Evolutionary conservation across 2,329 filamentous ascomycete genomes (phyloP), one percentile per base, ranked within the genome.

Genomic region (Apiospora arundinis): DNA sequence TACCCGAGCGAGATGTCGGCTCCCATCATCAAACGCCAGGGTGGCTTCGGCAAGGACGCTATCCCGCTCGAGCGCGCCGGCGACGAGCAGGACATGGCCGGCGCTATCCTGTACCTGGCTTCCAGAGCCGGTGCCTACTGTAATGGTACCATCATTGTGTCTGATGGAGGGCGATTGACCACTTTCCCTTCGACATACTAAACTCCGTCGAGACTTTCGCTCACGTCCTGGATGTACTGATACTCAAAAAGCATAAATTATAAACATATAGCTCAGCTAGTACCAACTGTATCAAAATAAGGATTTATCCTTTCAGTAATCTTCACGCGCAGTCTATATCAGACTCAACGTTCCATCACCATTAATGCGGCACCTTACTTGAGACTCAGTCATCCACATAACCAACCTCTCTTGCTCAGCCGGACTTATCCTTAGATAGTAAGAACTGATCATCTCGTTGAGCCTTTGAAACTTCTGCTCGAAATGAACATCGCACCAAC

Each of bases 41-140:
- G 82, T 6, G 82, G 81, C 25, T 77, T 78, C 37, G 81, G 83
- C 18, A 85, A 81, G 72, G 80, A 80, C 0, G 78, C 83, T 68
- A 84, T 91, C 60, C 91, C 91, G 0, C 81, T 90, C n/a, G 86
- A 86, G 52, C 83, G 91, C 65, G 84, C 88, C 73, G 91, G 91
- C 1, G 85, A 87, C 52, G 86, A 89, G 71, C 81, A 89, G 74
- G 91, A 92, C 76, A 89, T 93, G 83, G 89, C 86, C 1, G 91
- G 91, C 1, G 83, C 89, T 67, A 85, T 93, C 37, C 78, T 94
- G 68, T 93, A 90, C 82, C 83, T 93, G 77, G 89, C 88, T 4
- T 90, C 89, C 67, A 82, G 87, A 73, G 90, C 91, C 2, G 92
- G 92, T 0, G 88, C 88, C 4, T 93, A 92, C 78, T 83, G 88